Percentiles rank a stretch among this genome's conserved stretches.
Evolutionary conservation across 345 rosid genomes (phyloP).

Genomic region (Passiflora organensis): DNA sequence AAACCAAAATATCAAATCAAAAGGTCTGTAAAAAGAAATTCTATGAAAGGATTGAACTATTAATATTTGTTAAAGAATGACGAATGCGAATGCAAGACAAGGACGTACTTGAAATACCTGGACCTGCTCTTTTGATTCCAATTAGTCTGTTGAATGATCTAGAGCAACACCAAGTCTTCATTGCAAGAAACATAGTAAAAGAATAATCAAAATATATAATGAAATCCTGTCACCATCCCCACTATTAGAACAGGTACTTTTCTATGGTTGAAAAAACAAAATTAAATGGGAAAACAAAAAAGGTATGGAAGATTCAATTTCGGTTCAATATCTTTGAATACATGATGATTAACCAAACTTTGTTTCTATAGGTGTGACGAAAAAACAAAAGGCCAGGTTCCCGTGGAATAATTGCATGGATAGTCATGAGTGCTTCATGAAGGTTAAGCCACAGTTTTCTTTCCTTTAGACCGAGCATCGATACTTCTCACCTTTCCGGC

Average conservation of each 20-base stretch:
- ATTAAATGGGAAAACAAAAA: slow-evolving; percentile 2
- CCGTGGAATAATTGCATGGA: slow-evolving; percentile 5
- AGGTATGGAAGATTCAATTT: slow-evolving; percentile 8
- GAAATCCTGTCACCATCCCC: slow-evolving; percentile 10
- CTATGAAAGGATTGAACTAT: too few species aligned
- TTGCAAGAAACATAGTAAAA: not conserved
- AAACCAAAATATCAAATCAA: too few species aligned
- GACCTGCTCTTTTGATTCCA: too few species aligned
- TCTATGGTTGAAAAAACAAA: slow-evolving; percentile 1
- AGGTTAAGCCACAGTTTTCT: slow-evolving; percentile 14
- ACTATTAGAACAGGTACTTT: slow-evolving; percentile 5
- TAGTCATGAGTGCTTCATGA: slow-evolving; percentile 4
- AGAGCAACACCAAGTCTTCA: not conserved
- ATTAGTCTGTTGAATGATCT: slow-evolving; percentile 1
- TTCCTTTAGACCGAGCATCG: too few species aligned
- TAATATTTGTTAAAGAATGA: too few species aligned
- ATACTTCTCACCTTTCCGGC: too few species aligned
- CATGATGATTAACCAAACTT: slow-evolving; percentile 6
- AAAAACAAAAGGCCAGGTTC: slow-evolving; percentile 5
- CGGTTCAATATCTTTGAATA: slow-evolving; percentile 3
- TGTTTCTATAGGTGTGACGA: slow-evolving; percentile 1
- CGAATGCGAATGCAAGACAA: too few species aligned
- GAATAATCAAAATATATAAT: slow-evolving; percentile 5
- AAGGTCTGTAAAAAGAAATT: too few species aligned
- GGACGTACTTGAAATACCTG: too few species aligned